Conservation (phyloP, 805 yeast species). For the Scheffersomyces coipomensis region DNA sequence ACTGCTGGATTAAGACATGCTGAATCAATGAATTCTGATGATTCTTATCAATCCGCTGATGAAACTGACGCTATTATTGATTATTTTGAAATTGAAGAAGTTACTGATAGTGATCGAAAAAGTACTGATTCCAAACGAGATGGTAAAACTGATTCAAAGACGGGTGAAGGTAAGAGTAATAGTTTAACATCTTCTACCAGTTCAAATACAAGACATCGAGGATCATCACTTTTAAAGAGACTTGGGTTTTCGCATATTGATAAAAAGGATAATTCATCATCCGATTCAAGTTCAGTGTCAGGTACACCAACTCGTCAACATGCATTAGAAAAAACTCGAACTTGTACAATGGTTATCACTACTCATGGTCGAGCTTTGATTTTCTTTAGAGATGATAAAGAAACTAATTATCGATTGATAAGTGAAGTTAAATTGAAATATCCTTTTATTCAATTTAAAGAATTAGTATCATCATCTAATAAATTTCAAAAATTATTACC, state of each 20-base stretch:
- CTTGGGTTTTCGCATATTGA: conserved; percentile 6
- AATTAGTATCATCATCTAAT: conserved; percentile 44
- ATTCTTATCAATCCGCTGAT: conserved; percentile 46
- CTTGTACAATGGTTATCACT: conserved; percentile 57
- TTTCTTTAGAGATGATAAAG: conserved; percentile 43
- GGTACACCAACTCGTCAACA: conserved; percentile 10
- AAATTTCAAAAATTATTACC: conserved; percentile 29
- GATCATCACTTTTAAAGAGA: conserved; percentile 8
- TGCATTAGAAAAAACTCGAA: conserved; percentile 37
- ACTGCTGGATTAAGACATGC: conserved; percentile 18
- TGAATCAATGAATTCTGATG: conserved; percentile 4
- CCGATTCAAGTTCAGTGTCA: background rate
- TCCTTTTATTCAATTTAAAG: conserved; percentile 56
- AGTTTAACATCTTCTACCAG: background rate
- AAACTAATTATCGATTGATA: conserved; percentile 43
- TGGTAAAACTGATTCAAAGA: background rate
- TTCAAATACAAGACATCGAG: background rate
- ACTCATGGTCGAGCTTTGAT: conserved; percentile 62
- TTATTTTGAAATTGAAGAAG: conserved; percentile 18
- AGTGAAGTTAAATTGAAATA: conserved; percentile 56
- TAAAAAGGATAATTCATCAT: conserved; percentile 2
- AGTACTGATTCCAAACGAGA: background rate
- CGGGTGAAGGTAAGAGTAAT: conserved; percentile 1
- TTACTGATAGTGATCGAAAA: conserved; percentile 1
- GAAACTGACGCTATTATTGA: conserved; percentile 70